A percentile compares a stretch with the other conserved stretches of the same genome.
phyloP scores from a whole-genome alignment of 352 stramenopile genomes.

The Elongisporangium anandrum region DNA sequence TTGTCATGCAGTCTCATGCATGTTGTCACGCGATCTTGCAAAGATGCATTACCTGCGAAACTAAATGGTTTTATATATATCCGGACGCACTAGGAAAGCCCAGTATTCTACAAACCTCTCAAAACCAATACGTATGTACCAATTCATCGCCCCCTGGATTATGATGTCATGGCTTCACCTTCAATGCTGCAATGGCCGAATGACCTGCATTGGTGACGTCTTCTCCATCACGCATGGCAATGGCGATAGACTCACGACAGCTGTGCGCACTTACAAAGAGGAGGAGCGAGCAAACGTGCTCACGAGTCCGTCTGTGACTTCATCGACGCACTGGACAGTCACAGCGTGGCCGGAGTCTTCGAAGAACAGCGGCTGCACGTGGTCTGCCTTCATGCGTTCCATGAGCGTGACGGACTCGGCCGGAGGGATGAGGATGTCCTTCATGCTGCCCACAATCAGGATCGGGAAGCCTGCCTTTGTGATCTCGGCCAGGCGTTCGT shows the following conservation, averaged over 20 bases:
- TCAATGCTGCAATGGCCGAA: neutral
- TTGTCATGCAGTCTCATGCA: slow-evolving; percentile 3
- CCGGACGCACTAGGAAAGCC: too few relatives aligned
- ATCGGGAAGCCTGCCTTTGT: slow-evolving; percentile 38
- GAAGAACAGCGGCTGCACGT: slow-evolving; percentile 44
- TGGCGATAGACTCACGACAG: neutral
- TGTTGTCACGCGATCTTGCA: neutral
- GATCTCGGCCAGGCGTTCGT: slow-evolving; percentile 38
- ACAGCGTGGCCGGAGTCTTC: slow-evolving; percentile 39
- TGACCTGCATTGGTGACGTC: slow-evolving; percentile 1
- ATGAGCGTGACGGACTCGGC: slow-evolving; percentile 30
- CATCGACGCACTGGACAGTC: slow-evolving; percentile 42
- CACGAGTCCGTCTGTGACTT: slow-evolving; percentile 25
- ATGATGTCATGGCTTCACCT: slow-evolving; percentile 18
- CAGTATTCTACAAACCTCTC: too few relatives aligned
- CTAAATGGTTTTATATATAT: too few relatives aligned
- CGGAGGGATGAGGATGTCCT: slow-evolving; percentile 43
- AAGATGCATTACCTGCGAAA: neutral
- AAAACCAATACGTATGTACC: too few relatives aligned
- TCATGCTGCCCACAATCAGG: slow-evolving; percentile 38
- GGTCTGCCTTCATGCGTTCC: slow-evolving; percentile 26
- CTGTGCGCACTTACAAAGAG: neutral
- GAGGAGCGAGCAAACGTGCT: slow-evolving; percentile 15
- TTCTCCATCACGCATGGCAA: neutral
- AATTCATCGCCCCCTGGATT: neutral